These are phyloP conservation scores for Linanthus parryae DNA, from an alignment of 148 eudicot genomes.

Conservation along the genomic window DNA sequence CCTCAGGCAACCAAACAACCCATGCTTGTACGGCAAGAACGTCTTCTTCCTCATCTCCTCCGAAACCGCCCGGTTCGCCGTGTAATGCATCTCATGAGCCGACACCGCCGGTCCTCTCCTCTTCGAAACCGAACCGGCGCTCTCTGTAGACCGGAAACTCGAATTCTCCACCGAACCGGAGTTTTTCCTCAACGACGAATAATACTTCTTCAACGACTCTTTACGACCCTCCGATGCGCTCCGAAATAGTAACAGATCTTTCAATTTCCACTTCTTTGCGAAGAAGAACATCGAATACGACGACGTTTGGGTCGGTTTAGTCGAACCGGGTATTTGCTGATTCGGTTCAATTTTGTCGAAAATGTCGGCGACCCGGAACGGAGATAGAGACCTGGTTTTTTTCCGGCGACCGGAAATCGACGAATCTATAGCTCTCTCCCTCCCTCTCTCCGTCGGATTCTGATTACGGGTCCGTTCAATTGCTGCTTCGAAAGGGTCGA, in stretches of 20 bases:
- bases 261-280: conserved; percentile 61
- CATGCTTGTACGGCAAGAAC: conserved; percentile 47
- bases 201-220: conserved; percentile 26
- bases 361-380: conserved; percentile 37
- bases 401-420: conserved; percentile 8
- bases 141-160: conserved; percentile 45
- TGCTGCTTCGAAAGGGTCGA: conserved; percentile 24
- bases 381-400: conserved; percentile 32
- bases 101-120: conserved; percentile 27
- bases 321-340: background rate
- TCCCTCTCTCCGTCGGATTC: conserved; percentile 10
- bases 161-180: conserved; percentile 18
- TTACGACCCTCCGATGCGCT: conserved; percentile 74
- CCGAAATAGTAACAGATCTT: conserved; percentile 57
- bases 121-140: conserved; percentile 24
- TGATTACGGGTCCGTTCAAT: conserved; percentile 14
- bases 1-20: conserved; percentile 58
- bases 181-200: conserved; percentile 9
- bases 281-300: conserved; percentile 13
- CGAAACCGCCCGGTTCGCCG: conserved; percentile 36
- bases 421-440: conserved; percentile 12
- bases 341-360: conserved; percentile 20
- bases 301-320: conserved; percentile 8
- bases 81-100: conserved; percentile 48
- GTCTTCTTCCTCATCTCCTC: conserved; percentile 59